Percentiles rank a stretch among this genome's conserved stretches.
These are phyloP conservation scores for Penicillium corylophilum DNA, from an alignment of 2,329 filamentous ascomycete species.

Conservation along the genomic window DNA sequence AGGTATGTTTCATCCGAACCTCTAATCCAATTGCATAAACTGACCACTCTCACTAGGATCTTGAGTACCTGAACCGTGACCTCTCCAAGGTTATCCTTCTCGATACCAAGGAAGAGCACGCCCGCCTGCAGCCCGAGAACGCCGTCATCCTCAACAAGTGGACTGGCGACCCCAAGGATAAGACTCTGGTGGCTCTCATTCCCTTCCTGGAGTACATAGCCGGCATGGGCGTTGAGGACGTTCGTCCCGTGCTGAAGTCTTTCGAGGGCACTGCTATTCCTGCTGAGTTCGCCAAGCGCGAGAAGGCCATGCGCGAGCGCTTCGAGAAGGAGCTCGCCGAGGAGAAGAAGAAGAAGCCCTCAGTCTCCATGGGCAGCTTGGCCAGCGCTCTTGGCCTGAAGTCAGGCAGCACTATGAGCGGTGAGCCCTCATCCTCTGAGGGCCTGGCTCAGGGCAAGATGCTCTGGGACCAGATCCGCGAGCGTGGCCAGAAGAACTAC, in stretches of 20 bases:
- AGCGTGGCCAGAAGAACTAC: constrained; percentile 88
- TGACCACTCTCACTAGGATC: constrained; percentile 60
- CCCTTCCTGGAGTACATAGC: constrained; percentile 97
- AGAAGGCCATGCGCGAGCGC: constrained; percentile 79
- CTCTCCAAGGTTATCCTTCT: constrained; percentile 93
- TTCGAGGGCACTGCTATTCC: constrained; percentile 90
- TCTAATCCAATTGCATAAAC: background rate
- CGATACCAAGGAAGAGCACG: constrained; percentile 79
- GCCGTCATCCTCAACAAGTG: constrained; percentile 89
- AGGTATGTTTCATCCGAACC: constrained; percentile 56
- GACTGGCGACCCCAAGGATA: constrained; percentile 80
- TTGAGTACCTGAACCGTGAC: constrained; percentile 96
- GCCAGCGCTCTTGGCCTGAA: constrained; percentile 76
- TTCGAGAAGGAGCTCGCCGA: constrained; percentile 76
- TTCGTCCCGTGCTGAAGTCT: constrained; percentile 79
- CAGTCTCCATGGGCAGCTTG: constrained; percentile 64
- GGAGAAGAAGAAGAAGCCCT: constrained; percentile 63
- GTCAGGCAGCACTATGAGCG: constrained; percentile 59
- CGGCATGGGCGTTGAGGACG: constrained; percentile 87
- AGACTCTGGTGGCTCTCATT: constrained; percentile 81
- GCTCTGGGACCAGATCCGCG: constrained; percentile 89
- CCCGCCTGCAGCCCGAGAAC: constrained; percentile 91
- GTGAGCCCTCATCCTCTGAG: constrained; percentile 70
- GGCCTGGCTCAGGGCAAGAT: constrained; percentile 92
- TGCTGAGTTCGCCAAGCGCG: constrained; percentile 81